Evolutionary conservation across 1,284 basidiomycete species (phyloP), one percentile per base, ranked within the genome.

Genomic region (Rhodotorula sp.): DNA sequence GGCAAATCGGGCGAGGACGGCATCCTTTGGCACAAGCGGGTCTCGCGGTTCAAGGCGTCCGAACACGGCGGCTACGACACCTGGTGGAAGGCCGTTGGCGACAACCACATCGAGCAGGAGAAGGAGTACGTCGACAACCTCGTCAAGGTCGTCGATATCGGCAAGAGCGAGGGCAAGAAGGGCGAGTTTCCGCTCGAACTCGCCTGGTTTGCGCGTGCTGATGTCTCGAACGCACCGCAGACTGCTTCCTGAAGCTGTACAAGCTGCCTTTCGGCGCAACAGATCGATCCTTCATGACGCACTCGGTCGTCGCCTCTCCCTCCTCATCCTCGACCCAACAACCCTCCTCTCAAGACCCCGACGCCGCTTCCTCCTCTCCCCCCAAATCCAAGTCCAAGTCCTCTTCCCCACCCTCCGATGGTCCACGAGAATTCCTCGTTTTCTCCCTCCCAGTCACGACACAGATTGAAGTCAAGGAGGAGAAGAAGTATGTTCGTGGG

Each of bases 261-360:
- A 73, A 68, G 46, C 60, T 73, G 3, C 71, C 71, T 0, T 73
- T 73, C 50, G 68, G 68, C 30, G 68, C 71, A 0, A 73, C 71
- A 28, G 65, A 73, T 51, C 62, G 71, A n/a, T 55, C 59, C 24
- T 73, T 73, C 63, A 47, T 68, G 28, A 59, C 52, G 31, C 54
- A 59, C 8, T 10, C 54, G 57, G 64, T 68, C 53, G 59, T 66
- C 53, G 22, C 24, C 30, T 44, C 62, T 15, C 51, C 58, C 37
- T 44, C 54, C 37, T 55, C 64, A 26, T 34, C 53, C 5, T 51
- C 59, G 16, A 34, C 54, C 18, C 24, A 56, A 13, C 26, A 62
- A n/a, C 50, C 60, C 0, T 28, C 44, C 31, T 31, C 40, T 9
- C 51, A 59, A 30, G 55, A 56, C n/a, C 30, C 37, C 55, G 37